phyloP scores from a whole-genome alignment of 2,329 filamentous ascomycete species.

The Paradendryphiella salina region DNA sequence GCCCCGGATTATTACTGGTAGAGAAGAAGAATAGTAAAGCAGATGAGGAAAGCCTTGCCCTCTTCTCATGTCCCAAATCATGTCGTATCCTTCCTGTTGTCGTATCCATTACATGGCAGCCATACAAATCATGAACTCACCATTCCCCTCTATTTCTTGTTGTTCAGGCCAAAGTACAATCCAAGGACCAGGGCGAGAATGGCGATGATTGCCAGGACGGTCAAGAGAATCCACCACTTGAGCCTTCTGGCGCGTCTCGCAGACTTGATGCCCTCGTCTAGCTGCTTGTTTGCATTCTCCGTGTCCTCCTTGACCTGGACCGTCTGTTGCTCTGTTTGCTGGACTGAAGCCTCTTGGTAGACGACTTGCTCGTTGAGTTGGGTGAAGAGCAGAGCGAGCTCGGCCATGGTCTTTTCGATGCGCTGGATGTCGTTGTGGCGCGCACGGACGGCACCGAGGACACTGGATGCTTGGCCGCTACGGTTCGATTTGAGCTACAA shows the following conservation, averaged over 20 bases:
- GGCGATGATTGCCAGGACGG: slow-evolving; percentile 55
- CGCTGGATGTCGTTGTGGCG: slow-evolving; percentile 81
- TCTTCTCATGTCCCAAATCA: not conserved
- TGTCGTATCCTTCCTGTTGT: not conserved
- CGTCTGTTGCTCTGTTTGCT: slow-evolving; percentile 66
- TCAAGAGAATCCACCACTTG: slow-evolving; percentile 78
- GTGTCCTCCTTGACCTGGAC: slow-evolving; percentile 67
- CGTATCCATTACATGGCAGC: slow-evolving; percentile 1
- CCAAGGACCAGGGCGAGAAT: slow-evolving; percentile 57
- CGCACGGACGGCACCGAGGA: slow-evolving; percentile 76
- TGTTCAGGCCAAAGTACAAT: slow-evolving; percentile 52
- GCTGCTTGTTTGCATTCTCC: slow-evolving; percentile 69
- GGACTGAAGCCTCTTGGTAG: slow-evolving; percentile 68
- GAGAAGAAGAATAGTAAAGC: not conserved
- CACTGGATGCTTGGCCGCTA: slow-evolving; percentile 70
- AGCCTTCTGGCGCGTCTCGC: slow-evolving; percentile 70
- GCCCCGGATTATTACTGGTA: slow-evolving; percentile 5
- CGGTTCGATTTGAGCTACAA: slow-evolving; percentile 73
- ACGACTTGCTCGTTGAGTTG: slow-evolving; percentile 75
- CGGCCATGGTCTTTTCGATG: slow-evolving; percentile 74
- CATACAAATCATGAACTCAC: slow-evolving; percentile 1
- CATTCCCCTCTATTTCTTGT: slow-evolving; percentile 5
- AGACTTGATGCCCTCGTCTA: slow-evolving; percentile 68
- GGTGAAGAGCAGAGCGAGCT: slow-evolving; percentile 71
- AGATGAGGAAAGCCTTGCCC: not conserved